Evolutionary conservation across 495 filamentous ascomycete genomes (phyloP).

Genomic region (Penicillium roqueforti): DNA sequence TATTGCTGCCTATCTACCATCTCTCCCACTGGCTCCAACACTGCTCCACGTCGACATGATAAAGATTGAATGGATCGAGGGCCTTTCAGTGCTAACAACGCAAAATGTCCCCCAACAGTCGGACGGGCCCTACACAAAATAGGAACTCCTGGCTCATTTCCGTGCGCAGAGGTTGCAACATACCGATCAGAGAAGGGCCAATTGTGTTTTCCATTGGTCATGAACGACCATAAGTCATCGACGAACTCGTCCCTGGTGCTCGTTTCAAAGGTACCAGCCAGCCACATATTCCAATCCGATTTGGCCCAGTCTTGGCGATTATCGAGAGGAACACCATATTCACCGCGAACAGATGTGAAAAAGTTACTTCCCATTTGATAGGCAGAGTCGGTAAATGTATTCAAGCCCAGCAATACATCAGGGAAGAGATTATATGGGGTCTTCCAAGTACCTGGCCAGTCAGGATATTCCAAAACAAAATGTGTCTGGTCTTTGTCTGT

Average conservation of each 20-base stretch:
- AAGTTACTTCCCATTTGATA: conserved; percentile 38
- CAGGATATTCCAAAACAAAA: conserved; percentile 42
- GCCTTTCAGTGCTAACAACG: conserved; percentile 43
- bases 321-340: conserved; percentile 45
- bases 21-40: neutral
- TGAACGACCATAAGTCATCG: conserved; percentile 42
- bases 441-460: conserved; percentile 35
- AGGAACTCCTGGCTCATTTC: conserved; percentile 31
- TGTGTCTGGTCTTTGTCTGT: conserved; percentile 37
- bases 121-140: conserved; percentile 51
- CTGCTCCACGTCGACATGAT: neutral
- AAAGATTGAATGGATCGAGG: conserved; percentile 27
- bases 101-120: conserved; percentile 54
- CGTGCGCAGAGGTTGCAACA: conserved; percentile 34
- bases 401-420: conserved; percentile 41
- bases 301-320: conserved; percentile 45
- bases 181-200: conserved; percentile 50
- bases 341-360: conserved; percentile 35
- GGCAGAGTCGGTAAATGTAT: conserved; percentile 35
- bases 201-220: conserved; percentile 46
- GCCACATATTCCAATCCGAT: conserved; percentile 51
- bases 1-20: neutral
- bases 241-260: conserved; percentile 34
- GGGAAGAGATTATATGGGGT: conserved; percentile 46
- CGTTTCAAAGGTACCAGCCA: conserved; percentile 32